Evolutionary conservation across 257 asterid species (phyloP).

Genomic region (Cordia subcordata): DNA sequence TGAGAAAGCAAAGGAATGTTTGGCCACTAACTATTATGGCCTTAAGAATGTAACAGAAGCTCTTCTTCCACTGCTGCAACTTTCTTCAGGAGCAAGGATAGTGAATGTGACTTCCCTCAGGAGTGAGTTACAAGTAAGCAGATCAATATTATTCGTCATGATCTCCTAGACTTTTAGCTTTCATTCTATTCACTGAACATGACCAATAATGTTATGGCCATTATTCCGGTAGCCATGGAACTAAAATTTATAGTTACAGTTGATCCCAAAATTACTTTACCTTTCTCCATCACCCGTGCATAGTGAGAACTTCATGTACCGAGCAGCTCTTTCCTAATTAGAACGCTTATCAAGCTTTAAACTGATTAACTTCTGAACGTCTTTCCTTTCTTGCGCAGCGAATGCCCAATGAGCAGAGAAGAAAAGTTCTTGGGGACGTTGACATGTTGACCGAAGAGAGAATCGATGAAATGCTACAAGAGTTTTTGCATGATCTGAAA

Average conservation of each 20-base stretch:
- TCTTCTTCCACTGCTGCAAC: constrained; percentile 61
- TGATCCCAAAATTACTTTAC: too few relatives aligned
- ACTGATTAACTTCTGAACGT: background rate
- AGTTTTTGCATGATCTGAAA: constrained; percentile 48
- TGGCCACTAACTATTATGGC: constrained; percentile 71
- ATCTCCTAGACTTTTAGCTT: background rate
- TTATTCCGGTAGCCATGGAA: background rate
- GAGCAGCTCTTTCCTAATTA: background rate
- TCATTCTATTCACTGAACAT: background rate
- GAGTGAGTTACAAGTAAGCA: constrained; percentile 60
- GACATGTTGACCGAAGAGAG: constrained; percentile 56
- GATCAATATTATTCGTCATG: background rate
- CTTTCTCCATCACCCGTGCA: too few relatives aligned
- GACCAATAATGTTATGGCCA: background rate
- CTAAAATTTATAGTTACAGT: too few relatives aligned
- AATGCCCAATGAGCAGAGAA: constrained; percentile 48
- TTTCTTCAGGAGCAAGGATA: constrained; percentile 62
- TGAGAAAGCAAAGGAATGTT: constrained; percentile 50
- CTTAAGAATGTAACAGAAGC: constrained; percentile 68
- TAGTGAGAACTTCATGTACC: background rate
- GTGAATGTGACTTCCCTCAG: constrained; percentile 68
- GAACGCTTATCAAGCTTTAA: background rate
- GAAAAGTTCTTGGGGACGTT: constrained; percentile 56
- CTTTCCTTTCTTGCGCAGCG: constrained; percentile 36
- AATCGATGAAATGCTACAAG: constrained; percentile 44